Conservation (phyloP, 139 green algal genomes). For the Picocystis salinarum region DNA sequence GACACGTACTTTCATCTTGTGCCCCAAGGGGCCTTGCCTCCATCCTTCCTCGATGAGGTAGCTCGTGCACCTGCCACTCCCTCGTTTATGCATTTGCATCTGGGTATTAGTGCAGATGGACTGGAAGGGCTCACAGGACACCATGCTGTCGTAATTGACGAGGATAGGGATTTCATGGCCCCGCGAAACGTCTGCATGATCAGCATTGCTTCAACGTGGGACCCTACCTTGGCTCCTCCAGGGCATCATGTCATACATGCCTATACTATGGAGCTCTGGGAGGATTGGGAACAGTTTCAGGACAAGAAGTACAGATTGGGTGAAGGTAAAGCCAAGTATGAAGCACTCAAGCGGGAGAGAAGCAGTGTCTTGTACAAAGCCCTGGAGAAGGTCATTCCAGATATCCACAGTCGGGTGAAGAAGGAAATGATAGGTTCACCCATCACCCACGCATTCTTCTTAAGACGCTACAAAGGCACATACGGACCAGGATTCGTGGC, state of each 20-base stretch:
- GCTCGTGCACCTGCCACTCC: neutral
- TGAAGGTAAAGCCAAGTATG: neutral
- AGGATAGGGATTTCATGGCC: neutral
- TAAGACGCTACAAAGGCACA: neutral
- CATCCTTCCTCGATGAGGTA: neutral
- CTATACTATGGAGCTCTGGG: constrained; percentile 5
- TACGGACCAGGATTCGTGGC: neutral
- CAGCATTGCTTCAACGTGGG: constrained; percentile 13
- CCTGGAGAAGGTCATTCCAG: neutral
- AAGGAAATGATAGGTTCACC: neutral
- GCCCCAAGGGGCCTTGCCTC: neutral
- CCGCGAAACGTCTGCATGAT: neutral
- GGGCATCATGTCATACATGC: constrained; percentile 20
- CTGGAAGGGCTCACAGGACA: neutral
- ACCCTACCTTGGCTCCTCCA: constrained; percentile 11
- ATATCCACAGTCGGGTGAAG: neutral
- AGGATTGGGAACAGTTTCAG: neutral
- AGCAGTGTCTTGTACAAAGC: neutral
- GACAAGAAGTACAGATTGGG: neutral
- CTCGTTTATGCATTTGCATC: neutral
- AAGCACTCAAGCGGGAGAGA: neutral
- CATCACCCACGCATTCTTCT: neutral
- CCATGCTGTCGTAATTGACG: constrained; percentile 6
- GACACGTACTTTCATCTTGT: neutral
- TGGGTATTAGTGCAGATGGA: neutral